phyloP scores from a whole-genome alignment of 306 rosid species.

The Sechiopsis laciniata region DNA sequence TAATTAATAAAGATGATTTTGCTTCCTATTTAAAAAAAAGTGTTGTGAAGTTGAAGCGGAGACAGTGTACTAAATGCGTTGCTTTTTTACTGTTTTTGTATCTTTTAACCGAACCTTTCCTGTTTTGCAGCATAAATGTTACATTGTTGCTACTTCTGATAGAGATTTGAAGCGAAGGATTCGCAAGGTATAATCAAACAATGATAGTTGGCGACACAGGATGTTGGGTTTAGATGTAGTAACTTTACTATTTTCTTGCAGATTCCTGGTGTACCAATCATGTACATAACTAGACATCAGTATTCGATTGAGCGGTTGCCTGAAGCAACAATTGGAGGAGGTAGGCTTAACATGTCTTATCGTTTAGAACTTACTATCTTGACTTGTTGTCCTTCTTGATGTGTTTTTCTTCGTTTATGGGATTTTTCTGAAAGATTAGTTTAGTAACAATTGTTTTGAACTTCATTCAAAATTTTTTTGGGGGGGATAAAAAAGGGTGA shows the following conservation, averaged over 20 bases:
- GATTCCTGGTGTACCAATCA: slow-evolving; percentile 94
- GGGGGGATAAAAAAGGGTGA: no score
- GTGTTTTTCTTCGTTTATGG: not conserved
- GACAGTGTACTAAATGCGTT: not conserved
- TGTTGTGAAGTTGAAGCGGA: not conserved
- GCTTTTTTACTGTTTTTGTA: not conserved
- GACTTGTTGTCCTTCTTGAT: not conserved
- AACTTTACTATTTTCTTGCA: slow-evolving; percentile 33
- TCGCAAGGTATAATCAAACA: slow-evolving; percentile 59
- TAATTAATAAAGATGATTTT: no score
- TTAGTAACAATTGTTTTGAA: not conserved
- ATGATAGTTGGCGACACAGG: not conserved
- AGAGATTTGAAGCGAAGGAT: slow-evolving; percentile 87
- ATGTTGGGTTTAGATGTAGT: slow-evolving; percentile 12
- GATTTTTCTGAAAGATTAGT: not conserved
- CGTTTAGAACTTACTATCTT: not conserved
- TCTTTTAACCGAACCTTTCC: slow-evolving; percentile 24
- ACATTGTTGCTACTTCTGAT: slow-evolving; percentile 89
- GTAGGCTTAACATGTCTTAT: slow-evolving; percentile 29
- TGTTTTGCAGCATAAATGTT: slow-evolving; percentile 70
- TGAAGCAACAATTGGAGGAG: slow-evolving; percentile 95
- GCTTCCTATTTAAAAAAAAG: not conserved
- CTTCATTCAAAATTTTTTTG: no score
- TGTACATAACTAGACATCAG: slow-evolving; percentile 77
- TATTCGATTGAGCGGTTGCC: slow-evolving; percentile 89